phyloP scores from a whole-genome alignment of 1,284 basidiomycete species.

The Rhizoctonia solani region DNA sequence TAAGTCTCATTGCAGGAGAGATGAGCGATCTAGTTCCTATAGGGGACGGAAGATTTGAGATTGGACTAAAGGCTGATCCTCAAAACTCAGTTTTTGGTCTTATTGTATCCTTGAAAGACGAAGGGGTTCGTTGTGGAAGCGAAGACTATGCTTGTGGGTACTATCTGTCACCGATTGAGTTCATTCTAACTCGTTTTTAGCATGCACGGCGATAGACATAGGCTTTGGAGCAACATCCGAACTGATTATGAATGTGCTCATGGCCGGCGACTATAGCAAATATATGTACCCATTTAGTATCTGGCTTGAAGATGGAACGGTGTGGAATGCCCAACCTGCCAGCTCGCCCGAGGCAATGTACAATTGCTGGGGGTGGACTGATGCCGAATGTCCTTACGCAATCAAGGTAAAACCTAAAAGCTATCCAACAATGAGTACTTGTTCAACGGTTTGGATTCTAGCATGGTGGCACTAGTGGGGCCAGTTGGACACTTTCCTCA shows the following conservation, averaged over 20 bases:
- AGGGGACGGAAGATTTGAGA: no score
- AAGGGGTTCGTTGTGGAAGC: no score
- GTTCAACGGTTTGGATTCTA: background rate
- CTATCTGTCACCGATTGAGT: no score
- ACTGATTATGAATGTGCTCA: background rate
- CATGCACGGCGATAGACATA: background rate
- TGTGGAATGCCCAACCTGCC: conserved; percentile 1
- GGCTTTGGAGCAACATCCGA: background rate
- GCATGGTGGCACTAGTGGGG: background rate
- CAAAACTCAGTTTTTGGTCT: no score
- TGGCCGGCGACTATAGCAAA: background rate
- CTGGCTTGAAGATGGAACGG: conserved; percentile 4
- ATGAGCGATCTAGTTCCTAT: no score
- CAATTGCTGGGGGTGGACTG: conserved; percentile 17
- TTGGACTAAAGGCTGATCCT: no score
- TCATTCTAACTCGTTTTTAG: no score
- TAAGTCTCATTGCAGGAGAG: no score
- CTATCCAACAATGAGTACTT: background rate
- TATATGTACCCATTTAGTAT: conserved; percentile 24
- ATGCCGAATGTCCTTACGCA: background rate
- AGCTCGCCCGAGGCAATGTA: background rate
- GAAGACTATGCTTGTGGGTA: no score
- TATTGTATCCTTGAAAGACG: no score
- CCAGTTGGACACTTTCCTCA: background rate
- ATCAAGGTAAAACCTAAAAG: background rate